phyloP scores from a whole-genome alignment of 768 basidiomycete genomes.

The Termitomyces sp. region DNA sequence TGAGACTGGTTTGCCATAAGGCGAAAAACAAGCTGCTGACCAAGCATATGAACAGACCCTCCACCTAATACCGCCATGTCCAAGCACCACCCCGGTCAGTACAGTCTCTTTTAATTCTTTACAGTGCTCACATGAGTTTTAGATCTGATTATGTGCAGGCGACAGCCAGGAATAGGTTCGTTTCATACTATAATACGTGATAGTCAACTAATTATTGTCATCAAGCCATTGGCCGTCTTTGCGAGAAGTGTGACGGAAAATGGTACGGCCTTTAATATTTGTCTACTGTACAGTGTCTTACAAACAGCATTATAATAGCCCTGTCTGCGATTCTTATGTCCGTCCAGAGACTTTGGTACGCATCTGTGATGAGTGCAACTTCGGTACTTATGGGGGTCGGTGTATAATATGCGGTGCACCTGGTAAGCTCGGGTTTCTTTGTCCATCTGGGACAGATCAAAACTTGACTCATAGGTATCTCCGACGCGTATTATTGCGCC shows the following conservation, averaged over 20 bases:
- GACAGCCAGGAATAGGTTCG: conserved; percentile 95
- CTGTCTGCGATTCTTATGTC: conserved; percentile 98
- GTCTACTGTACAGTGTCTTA: background rate
- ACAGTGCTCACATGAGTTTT: conserved; percentile 2
- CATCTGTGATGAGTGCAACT: conserved; percentile 99
- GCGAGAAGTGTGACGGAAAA: conserved; percentile 99
- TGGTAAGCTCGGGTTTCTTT: conserved; percentile 44
- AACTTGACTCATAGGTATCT: conserved; percentile 64
- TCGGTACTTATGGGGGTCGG: conserved; percentile 94
- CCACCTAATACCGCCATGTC: conserved; percentile 58
- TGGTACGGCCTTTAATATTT: conserved; percentile 54
- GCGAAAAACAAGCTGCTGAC: conserved; percentile 7
- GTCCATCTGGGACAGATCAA: background rate
- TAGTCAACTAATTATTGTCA: background rate
- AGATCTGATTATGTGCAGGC: conserved; percentile 99
- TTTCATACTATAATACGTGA: conserved; percentile 9
- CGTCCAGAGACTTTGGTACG: conserved; percentile 96
- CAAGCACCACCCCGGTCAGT: conserved; percentile 81
- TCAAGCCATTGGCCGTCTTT: conserved; percentile 92
- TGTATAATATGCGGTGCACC: conserved; percentile 98
- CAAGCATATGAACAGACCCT: background rate
- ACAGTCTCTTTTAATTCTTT: background rate
- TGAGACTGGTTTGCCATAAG: no score
- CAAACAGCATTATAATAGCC: conserved; percentile 42
- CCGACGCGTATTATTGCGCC: conserved; percentile 98